A percentile compares a stretch with the other conserved stretches of the same genome.
Conservation (phyloP, 345 rosid genomes). For the Salix viminalis region DNA sequence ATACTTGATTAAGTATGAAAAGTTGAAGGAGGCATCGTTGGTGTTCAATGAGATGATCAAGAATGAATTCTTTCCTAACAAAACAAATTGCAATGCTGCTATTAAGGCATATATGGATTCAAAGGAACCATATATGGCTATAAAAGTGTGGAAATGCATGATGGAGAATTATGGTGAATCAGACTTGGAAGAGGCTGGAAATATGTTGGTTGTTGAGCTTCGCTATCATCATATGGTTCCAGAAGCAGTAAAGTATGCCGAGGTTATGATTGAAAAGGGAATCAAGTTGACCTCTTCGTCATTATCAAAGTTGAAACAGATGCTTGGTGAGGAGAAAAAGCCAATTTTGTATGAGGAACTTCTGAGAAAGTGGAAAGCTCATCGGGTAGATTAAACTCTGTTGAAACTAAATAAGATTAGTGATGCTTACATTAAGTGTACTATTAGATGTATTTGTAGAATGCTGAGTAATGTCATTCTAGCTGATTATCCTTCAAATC, state of each 20-base stretch:
- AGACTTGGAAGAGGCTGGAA: conserved; percentile 49
- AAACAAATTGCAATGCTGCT: conserved; percentile 35
- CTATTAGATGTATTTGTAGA: not conserved
- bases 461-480: not conserved
- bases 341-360: conserved; percentile 41
- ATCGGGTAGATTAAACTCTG: conserved; percentile 12
- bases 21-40: conserved; percentile 35
- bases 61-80: conserved; percentile 40
- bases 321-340: conserved; percentile 32
- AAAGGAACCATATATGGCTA: conserved; percentile 40
- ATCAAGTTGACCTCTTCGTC: conserved; percentile 40
- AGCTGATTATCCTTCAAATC: not conserved
- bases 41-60: conserved; percentile 51
- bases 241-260: conserved; percentile 59
- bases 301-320: conserved; percentile 42
- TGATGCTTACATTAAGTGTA: not conserved
- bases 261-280: conserved; percentile 49
- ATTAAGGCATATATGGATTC: conserved; percentile 34
- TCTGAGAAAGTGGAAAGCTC: conserved; percentile 34
- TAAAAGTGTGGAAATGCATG: conserved; percentile 54
- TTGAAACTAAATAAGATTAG: not conserved
- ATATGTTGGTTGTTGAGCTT: conserved; percentile 44
- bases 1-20: conserved; percentile 38
- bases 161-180: conserved; percentile 29
- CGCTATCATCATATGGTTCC: conserved; percentile 41